A percentile compares a stretch with the other conserved stretches of the same genome.
Conservation (phyloP, 78 protist genomes). For the Pelomyxa schiedti region DNA sequence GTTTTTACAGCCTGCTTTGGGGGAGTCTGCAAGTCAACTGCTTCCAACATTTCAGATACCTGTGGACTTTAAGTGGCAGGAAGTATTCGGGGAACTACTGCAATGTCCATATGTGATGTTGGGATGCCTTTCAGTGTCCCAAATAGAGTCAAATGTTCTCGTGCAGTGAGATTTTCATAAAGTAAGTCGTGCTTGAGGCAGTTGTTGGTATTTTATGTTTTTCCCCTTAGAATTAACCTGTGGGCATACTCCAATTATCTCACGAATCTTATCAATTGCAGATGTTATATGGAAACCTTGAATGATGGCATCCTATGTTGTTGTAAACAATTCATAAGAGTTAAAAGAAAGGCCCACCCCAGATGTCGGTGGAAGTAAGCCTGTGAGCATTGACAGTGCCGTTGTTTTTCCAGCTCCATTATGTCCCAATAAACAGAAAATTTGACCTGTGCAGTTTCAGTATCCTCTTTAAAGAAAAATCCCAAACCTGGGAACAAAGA, state of each 20-base stretch:
- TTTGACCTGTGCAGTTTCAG: too few relatives aligned
- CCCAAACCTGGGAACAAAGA: conserved; percentile 14
- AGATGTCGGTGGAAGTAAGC: conserved; percentile 27
- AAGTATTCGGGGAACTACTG: too few relatives aligned
- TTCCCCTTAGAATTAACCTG: too few relatives aligned
- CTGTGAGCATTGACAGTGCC: conserved; percentile 69
- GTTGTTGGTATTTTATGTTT: background rate
- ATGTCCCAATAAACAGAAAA: conserved; percentile 54
- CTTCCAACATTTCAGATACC: conserved; percentile 14
- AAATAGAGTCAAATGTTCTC: conserved; percentile 51
- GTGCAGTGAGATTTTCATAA: conserved; percentile 39
- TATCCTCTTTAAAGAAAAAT: too few relatives aligned
- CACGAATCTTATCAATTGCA: conserved; percentile 15
- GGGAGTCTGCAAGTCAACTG: conserved; percentile 20
- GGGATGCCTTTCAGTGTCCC: conserved; percentile 31
- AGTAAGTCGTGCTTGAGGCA: conserved; percentile 71
- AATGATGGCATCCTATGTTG: background rate
- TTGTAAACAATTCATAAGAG: background rate
- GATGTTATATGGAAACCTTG: background rate
- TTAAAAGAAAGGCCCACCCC: conserved; percentile 31
- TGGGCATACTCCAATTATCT: conserved; percentile 39
- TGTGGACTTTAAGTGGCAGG: too few relatives aligned
- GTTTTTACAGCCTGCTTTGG: background rate
- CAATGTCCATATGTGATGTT: background rate
- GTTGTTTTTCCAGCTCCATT: conserved; percentile 78